These are phyloP conservation scores for Candida easanensis DNA, from an alignment of 805 yeast genomes.

Conservation along the genomic window DNA sequence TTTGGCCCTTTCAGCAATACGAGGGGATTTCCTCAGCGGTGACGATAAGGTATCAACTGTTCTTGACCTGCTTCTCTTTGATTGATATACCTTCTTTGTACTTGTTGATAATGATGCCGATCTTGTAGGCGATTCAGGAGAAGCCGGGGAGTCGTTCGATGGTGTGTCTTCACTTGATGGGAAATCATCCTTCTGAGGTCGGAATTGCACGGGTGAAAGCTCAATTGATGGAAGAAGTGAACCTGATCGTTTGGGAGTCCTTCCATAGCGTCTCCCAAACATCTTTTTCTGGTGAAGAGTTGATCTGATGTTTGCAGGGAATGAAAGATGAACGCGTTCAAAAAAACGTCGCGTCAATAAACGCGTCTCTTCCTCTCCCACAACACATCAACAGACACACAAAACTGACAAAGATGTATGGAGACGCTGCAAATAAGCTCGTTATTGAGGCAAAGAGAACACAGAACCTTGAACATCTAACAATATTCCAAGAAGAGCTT, in stretches of 20 bases:
- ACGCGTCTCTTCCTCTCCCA: too few relatives aligned
- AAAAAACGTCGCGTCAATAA: too few relatives aligned
- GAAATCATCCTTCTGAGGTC: neutral
- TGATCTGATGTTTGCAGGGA: neutral
- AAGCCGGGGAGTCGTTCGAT: too few relatives aligned
- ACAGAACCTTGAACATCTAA: conserved; percentile 57
- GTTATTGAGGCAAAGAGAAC: conserved; percentile 82
- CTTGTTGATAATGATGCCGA: too few relatives aligned
- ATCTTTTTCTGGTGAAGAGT: neutral
- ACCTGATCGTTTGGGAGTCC: neutral
- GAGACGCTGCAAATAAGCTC: conserved; percentile 83
- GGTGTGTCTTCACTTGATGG: neutral
- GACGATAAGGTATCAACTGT: too few relatives aligned
- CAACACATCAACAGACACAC: neutral
- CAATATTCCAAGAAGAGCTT: conserved; percentile 69
- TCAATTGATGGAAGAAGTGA: neutral
- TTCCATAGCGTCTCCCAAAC: too few relatives aligned
- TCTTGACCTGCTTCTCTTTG: too few relatives aligned
- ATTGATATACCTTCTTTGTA: too few relatives aligned
- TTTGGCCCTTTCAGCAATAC: too few relatives aligned
- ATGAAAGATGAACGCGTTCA: too few relatives aligned
- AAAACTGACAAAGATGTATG: conserved; percentile 58
- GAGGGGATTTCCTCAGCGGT: too few relatives aligned
- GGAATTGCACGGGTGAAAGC: neutral
- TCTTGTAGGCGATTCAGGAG: too few relatives aligned